These are phyloP conservation scores for Colletotrichum euphorbiae DNA, from an alignment of 2,329 filamentous ascomycete species.

Conservation along the genomic window DNA sequence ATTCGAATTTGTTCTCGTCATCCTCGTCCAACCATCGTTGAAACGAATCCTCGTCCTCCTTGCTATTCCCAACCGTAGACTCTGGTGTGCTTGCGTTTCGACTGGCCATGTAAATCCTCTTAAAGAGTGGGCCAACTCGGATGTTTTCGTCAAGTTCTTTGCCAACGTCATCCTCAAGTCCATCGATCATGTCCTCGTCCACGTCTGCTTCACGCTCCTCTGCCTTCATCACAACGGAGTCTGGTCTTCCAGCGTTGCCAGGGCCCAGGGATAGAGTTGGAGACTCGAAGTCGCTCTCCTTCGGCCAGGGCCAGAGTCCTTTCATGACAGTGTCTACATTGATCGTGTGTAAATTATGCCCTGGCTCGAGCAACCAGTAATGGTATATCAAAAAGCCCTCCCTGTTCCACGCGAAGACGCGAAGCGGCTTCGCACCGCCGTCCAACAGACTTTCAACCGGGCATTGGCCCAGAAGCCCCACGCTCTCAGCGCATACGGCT, in stretches of 20 bases:
- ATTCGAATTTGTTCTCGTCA: no score
- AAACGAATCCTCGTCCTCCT: no score
- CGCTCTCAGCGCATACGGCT: neutral
- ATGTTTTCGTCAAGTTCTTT: no score
- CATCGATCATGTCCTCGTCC: no score
- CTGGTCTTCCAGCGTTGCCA: neutral
- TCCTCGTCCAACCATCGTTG: no score
- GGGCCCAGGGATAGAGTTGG: neutral
- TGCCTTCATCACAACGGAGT: no score
- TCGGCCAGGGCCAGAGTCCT: neutral
- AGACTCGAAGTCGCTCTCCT: neutral
- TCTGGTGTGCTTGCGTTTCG: no score
- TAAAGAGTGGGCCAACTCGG: no score
- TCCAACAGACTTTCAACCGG: neutral
- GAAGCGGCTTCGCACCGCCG: neutral
- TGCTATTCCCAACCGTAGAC: no score
- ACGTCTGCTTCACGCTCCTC: no score
- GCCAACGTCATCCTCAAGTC: no score
- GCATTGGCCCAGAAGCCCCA: neutral
- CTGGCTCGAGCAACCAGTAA: neutral
- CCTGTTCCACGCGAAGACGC: neutral
- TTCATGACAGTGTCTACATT: neutral
- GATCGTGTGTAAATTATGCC: neutral
- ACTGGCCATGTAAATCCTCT: no score
- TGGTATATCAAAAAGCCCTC: neutral